Evolutionary conservation across 495 filamentous ascomycete genomes (phyloP), one percentile per base, ranked within the genome.

Genomic region (Friedmanniomyces endolithicus): DNA sequence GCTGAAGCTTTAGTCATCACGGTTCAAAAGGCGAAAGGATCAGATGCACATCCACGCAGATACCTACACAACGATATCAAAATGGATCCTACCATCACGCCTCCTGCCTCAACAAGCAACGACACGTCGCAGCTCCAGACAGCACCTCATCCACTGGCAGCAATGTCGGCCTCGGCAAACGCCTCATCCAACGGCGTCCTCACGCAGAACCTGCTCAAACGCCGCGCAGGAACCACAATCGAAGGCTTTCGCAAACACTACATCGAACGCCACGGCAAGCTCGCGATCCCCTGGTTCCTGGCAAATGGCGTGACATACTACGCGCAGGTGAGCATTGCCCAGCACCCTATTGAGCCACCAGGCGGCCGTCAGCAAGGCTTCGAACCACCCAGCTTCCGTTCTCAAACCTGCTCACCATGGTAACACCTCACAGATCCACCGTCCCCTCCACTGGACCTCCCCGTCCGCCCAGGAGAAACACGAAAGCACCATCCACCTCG

Each of bases 171-270:
- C 12, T 6, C 37, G 12, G 17, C 37, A 6, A n/a, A 4, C 37
- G 17, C 37, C 37, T 16, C 37, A 4, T 41, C 37, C 6, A 4
- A 41, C 6, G 14, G 17, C 37, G 17, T n/a, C 17, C 17, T 41
- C 37, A 29, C 40, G 20, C 55, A 57, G 44, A 34, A 16, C 23
- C 48, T 58, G 19, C 56, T 58, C 27, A 58, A 53, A 17, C 48
- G 56, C 2, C 48, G 29, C 19, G 41, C 24, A 6, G 44, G 50
- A 19, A 48, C 11, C 12, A 34, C 12, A 1, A 12, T 41, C 11
- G 49, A 58, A 22, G 48, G 46, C 11, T 57, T 57, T 43, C 41
- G 27, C 24, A 46, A 46, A 29, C 20, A 58, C 19, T 58, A 58
- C 34, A 20, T 23, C 14, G 43, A 48, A 22, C 23, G 41, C 4